Percentiles rank a stretch among this genome's conserved stretches.
phyloP scores from a whole-genome alignment of 768 basidiomycete species.

The Gautieria morchelliformis region DNA sequence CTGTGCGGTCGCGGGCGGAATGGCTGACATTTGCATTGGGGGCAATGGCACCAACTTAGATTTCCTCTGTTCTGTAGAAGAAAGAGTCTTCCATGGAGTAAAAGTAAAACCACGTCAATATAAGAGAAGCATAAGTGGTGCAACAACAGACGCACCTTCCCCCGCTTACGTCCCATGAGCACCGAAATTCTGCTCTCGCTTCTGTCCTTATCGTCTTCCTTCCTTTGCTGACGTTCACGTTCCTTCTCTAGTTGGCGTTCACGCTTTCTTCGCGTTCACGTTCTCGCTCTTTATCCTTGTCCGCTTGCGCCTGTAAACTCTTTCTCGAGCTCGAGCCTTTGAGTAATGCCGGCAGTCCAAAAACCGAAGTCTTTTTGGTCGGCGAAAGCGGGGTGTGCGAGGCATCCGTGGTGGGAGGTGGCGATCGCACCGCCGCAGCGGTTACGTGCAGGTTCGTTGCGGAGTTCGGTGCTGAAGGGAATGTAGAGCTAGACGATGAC shows the following conservation, averaged over 20 bases:
- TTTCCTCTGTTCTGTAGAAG: constrained; percentile 74
- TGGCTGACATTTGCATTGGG: constrained; percentile 82
- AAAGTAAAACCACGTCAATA: constrained; percentile 1
- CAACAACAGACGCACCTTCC: constrained; percentile 54
- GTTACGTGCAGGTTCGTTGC: neutral
- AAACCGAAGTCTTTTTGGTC: constrained; percentile 66
- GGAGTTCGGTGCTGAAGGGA: constrained; percentile 40
- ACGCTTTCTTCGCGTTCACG: constrained; percentile 31
- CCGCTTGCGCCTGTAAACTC: constrained; percentile 54
- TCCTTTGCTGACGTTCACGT: constrained; percentile 40
- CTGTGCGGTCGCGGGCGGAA: constrained; percentile 73
- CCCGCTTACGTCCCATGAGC: constrained; percentile 80
- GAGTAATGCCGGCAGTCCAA: constrained; percentile 76
- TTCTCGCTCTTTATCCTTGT: constrained; percentile 51
- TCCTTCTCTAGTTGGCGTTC: constrained; percentile 43
- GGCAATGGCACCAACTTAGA: constrained; percentile 58
- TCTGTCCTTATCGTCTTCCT: constrained; percentile 73
- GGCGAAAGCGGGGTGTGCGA: constrained; percentile 45
- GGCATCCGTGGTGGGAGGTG: constrained; percentile 39
- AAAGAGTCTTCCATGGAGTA: constrained; percentile 54
- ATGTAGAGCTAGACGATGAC: constrained; percentile 28
- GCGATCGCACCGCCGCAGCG: constrained; percentile 16
- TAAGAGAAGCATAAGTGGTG: neutral
- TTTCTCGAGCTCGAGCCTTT: constrained; percentile 77
- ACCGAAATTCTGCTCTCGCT: constrained; percentile 86